These are phyloP conservation scores for Scytalidium lignicola DNA, from an alignment of 2,329 filamentous ascomycete species.

Conservation along the genomic window DNA sequence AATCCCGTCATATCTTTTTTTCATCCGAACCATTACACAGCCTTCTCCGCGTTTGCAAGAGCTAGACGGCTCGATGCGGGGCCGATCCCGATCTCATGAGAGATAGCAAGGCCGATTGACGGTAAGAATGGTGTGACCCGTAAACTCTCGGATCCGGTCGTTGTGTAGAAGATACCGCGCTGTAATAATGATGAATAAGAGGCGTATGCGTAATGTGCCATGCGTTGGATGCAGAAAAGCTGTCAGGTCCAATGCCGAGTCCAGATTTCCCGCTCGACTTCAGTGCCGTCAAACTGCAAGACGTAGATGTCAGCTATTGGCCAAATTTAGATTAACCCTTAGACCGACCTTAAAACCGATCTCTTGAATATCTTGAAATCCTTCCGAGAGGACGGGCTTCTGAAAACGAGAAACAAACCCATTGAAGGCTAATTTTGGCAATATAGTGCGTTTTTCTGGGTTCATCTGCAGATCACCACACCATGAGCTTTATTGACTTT, in stretches of 20 bases:
- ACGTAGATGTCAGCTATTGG: not conserved
- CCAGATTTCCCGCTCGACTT: constrained; percentile 68
- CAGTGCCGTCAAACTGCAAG: constrained; percentile 30
- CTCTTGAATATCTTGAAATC: constrained; percentile 73
- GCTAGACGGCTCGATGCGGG: not conserved
- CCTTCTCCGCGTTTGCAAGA: not conserved
- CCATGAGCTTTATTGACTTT: not conserved
- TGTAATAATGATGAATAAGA: not conserved
- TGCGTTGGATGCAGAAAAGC: not conserved
- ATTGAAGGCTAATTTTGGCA: constrained; percentile 78
- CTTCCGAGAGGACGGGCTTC: constrained; percentile 67
- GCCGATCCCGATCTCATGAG: not conserved
- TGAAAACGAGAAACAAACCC: constrained; percentile 69
- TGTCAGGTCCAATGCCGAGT: constrained; percentile 67
- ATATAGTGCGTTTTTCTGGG: constrained; percentile 67
- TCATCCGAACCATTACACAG: not conserved
- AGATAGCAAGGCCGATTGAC: too few relatives aligned
- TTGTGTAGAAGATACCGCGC: too few relatives aligned
- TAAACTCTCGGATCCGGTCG: too few relatives aligned
- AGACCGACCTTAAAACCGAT: constrained; percentile 63
- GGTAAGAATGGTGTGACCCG: too few relatives aligned
- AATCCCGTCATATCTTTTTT: not conserved
- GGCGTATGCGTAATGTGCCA: not conserved
- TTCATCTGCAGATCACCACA: constrained; percentile 56
- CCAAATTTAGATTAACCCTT: not conserved